Percentiles rank a stretch among this genome's conserved stretches.
Evolutionary conservation across 192 early-diverging fungal species (phyloP).

Genomic region (Entomortierella lignicola): DNA sequence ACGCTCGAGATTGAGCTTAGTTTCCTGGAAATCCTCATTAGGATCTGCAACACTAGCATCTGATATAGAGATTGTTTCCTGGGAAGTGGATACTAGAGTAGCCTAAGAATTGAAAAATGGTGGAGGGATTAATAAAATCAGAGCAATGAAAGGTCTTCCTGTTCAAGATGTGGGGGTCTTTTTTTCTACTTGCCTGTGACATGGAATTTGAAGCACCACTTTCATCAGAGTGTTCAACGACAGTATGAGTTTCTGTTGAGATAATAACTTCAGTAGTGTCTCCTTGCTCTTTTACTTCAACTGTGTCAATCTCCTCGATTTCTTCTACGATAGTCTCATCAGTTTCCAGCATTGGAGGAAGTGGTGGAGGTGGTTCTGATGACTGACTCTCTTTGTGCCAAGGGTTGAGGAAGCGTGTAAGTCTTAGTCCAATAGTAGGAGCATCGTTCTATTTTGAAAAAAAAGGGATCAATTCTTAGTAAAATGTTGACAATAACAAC

Average conservation of each 20-base stretch:
- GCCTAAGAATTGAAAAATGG: conserved; percentile 5
- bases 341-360: too few species aligned
- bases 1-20: not conserved
- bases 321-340: not conserved
- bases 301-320: too few species aligned
- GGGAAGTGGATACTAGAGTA: conserved; percentile 11
- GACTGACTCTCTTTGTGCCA: not conserved
- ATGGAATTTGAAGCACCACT: too few species aligned
- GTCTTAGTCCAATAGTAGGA: not conserved
- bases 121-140: not conserved
- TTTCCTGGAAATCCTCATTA: not conserved
- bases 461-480: not conserved
- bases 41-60: conserved; percentile 13
- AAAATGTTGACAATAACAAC: too few species aligned
- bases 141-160: too few species aligned
- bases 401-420: conserved; percentile 10
- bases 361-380: not conserved
- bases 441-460: not conserved
- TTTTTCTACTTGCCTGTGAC: too few species aligned
- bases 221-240: not conserved
- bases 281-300: not conserved
- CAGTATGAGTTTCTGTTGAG: not conserved
- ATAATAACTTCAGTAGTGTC: not conserved
- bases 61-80: conserved; percentile 1
- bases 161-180: too few species aligned